Evolutionary conservation across 495 filamentous ascomycete genomes (phyloP), one percentile per base, ranked within the genome.

Genomic region (Talaromyces nanjingensis): DNA sequence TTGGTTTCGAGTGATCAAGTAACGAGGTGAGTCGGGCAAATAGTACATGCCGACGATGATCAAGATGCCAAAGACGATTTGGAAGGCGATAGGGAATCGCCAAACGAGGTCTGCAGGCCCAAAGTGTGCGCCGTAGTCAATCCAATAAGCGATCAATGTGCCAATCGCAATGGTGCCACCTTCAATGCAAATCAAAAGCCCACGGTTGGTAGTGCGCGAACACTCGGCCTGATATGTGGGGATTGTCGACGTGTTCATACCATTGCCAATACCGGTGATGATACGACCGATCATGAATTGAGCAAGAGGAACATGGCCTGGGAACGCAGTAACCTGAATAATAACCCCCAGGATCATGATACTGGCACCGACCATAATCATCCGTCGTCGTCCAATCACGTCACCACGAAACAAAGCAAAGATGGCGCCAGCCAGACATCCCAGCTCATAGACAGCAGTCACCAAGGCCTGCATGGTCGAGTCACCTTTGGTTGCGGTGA

Each of bases 71-170:
- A 92, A 92, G 56, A 91, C 62, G 59, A 90, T 79, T 78, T 93
- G 90, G 82, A 93, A 91, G 12, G 87, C 88, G 64, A 93, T 91
- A 16, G 90, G 90, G 78, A 92, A 90, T 20, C 90, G 83, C 90
- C 90, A 93, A 20, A 84, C 82, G 6, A 91, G 75, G 66, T 86
- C 82, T 4, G 74, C 65, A 2, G 84, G 82, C n/a, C 56, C 88
- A 57, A 88, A 93, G 16, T 84, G 85, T 20, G 88, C 84, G 37
- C 90, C 91, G 66, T 89, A 94, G 66, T 93, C 89, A 63, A 94
- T 85, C 91, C 91, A 94, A 76, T 93, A 93, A 12, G 89, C 89
- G 47, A 93, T 89, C 66, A 88, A 73, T 62, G 76, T 79, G 57
- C 91, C 91, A 61, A 93, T 90, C 39, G 90, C 89, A 65, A 93